These are phyloP conservation scores for Mortierella sp. DNA, from an alignment of 371 early-diverging fungal species.

Conservation along the genomic window DNA sequence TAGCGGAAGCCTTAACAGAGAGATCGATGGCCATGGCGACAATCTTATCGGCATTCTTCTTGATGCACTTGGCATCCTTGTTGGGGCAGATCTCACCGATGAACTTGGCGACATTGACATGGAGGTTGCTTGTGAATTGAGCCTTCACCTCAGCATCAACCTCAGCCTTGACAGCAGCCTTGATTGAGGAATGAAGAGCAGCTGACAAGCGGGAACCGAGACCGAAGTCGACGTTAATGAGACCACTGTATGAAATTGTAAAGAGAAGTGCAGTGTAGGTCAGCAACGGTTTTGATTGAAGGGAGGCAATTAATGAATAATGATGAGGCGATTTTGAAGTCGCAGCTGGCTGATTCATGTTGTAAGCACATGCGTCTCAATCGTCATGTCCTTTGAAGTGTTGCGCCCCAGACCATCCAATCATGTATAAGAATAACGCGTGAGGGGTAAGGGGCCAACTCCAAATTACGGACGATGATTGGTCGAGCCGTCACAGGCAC, in stretches of 20 bases:
- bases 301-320: no score
- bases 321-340: neutral
- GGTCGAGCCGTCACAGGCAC: no score
- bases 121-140: conserved; percentile 38
- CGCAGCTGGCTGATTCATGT: neutral
- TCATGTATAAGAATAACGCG: no score
- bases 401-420: no score
- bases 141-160: conserved; percentile 48
- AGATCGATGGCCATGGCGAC: conserved; percentile 41
- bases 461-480: no score
- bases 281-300: neutral
- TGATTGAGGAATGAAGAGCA: conserved; percentile 36
- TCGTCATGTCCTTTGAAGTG: no score
- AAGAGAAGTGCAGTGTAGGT: neutral
- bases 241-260: conserved; percentile 19
- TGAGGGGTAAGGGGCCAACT: no score
- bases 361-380: no score
- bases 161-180: conserved; percentile 52
- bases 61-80: conserved; percentile 45
- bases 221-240: conserved; percentile 38
- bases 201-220: conserved; percentile 35
- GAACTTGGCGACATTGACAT: conserved; percentile 35
- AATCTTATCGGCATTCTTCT: conserved; percentile 39
- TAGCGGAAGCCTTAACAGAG: conserved; percentile 46
- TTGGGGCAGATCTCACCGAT: conserved; percentile 51